Evolutionary conservation across 2,329 filamentous ascomycete genomes (phyloP).

Genomic region (Beauveria bassiana): DNA sequence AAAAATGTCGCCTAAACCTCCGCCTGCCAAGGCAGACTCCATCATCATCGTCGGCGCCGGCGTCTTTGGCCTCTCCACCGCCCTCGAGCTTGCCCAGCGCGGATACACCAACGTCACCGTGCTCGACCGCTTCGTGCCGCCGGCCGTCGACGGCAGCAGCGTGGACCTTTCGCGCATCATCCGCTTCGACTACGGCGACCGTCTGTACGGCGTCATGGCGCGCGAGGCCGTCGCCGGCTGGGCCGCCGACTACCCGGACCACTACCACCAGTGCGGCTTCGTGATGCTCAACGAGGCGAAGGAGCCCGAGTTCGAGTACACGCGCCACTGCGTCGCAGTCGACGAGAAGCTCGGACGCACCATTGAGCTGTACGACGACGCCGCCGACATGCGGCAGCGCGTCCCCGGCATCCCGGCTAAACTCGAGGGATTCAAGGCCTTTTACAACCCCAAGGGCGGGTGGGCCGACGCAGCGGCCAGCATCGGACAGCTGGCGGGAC

Average conservation of each 20-base stretch:
- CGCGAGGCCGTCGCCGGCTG: constrained; percentile 22
- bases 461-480: constrained; percentile 25
- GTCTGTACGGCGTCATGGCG: constrained; percentile 54
- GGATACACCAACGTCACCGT: constrained; percentile 28
- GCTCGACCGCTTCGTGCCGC: constrained; percentile 28
- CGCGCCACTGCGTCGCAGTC: constrained; percentile 15
- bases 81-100: constrained; percentile 19
- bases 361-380: constrained; percentile 20
- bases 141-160: constrained; percentile 29
- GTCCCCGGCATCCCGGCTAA: constrained; percentile 17
- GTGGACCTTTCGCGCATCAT: constrained; percentile 35
- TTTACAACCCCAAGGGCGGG: constrained; percentile 22
- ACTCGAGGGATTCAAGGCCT: constrained; percentile 18
- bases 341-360: constrained; percentile 15
- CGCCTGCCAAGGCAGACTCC: constrained; percentile 13
- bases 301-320: constrained; percentile 16
- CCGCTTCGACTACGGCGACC: constrained; percentile 54
- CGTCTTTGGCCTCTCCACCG: constrained; percentile 24
- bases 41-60: constrained; percentile 24
- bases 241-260: constrained; percentile 19
- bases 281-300: constrained; percentile 20
- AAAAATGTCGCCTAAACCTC: neutral
- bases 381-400: constrained; percentile 12
- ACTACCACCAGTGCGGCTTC: constrained; percentile 26
- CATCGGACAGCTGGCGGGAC: constrained; percentile 19